These are phyloP conservation scores for Euphrasia arctica DNA, from an alignment of 305 asterid genomes.

Conservation along the genomic window DNA sequence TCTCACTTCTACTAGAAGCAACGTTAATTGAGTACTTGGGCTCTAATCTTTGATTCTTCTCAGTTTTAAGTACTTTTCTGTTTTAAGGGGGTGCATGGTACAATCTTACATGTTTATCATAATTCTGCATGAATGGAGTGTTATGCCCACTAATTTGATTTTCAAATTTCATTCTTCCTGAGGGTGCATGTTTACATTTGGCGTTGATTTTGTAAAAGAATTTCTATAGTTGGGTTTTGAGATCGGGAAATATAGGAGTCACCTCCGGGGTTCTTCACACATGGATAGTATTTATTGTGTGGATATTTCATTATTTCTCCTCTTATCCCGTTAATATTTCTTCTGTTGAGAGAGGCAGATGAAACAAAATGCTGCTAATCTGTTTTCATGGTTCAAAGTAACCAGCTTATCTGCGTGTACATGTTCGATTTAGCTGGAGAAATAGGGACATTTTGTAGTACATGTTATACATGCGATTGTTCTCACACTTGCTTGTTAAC, in stretches of 20 bases:
- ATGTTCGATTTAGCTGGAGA: conserved; percentile 16
- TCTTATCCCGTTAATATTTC: conserved; percentile 3
- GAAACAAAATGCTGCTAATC: conserved; percentile 20
- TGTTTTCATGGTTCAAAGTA: conserved; percentile 7
- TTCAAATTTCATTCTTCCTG: not conserved
- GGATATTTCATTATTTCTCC: conserved; percentile 5
- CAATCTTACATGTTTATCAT: conserved; percentile 14
- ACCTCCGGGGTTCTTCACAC: too few species aligned
- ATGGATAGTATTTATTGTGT: not conserved
- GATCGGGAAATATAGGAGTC: not conserved
- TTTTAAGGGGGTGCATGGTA: conserved; percentile 10
- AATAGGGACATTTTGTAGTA: conserved; percentile 8
- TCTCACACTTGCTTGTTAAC: conserved; percentile 2
- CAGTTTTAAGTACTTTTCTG: not conserved
- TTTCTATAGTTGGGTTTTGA: conserved; percentile 14
- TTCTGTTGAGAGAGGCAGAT: conserved; percentile 11
- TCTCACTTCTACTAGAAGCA: conserved; percentile 16
- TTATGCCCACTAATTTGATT: conserved; percentile 18
- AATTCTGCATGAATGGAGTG: conserved; percentile 14
- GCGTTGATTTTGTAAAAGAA: conserved; percentile 10
- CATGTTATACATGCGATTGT: conserved; percentile 18
- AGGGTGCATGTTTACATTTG: conserved; percentile 7
- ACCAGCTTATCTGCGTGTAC: conserved; percentile 18
- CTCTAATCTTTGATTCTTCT: not conserved
- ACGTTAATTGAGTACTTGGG: conserved; percentile 2